Conservation (phyloP, 192 early-diverging fungal genomes). For the Phycomyces nitens region DNA sequence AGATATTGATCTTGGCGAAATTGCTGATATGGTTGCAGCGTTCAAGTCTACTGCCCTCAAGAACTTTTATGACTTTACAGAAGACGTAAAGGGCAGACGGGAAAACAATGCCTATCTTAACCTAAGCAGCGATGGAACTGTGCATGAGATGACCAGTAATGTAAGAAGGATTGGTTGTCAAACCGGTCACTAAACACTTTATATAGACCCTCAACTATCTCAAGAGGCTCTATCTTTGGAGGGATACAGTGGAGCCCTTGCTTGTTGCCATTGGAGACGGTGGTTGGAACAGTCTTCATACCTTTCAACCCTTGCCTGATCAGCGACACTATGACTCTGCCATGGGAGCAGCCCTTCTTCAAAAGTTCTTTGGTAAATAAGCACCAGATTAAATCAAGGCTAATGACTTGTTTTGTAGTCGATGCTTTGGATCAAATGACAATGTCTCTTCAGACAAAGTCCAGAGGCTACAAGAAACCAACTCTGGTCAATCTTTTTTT, state of each 20-base stretch:
- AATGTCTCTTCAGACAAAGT: conserved; percentile 60
- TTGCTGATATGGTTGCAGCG: conserved; percentile 24
- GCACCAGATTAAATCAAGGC: too few relatives aligned
- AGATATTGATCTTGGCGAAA: conserved; percentile 24
- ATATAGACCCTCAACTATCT: conserved; percentile 59
- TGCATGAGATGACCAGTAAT: conserved; percentile 78
- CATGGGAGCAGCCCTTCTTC: conserved; percentile 20
- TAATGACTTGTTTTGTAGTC: conserved; percentile 26
- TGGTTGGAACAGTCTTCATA: conserved; percentile 43
- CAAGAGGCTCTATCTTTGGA: conserved; percentile 54
- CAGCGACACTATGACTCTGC: conserved; percentile 4
- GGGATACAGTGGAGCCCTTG: conserved; percentile 54
- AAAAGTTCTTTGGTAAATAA: conserved; percentile 26
- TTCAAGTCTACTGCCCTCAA: conserved; percentile 50
- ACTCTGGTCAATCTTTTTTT: conserved; percentile 66
- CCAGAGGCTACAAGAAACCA: conserved; percentile 68
- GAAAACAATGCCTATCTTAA: conserved; percentile 41
- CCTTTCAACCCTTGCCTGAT: neutral
- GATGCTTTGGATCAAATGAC: conserved; percentile 58
- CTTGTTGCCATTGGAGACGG: conserved; percentile 52
- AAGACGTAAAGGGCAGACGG: conserved; percentile 62
- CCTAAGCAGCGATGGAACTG: conserved; percentile 75
- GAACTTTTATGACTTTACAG: conserved; percentile 65
- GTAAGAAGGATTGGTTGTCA: conserved; percentile 39
- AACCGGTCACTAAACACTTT: too few relatives aligned